phyloP scores from a whole-genome alignment of 345 rosid genomes.

The Populus tremula region DNA sequence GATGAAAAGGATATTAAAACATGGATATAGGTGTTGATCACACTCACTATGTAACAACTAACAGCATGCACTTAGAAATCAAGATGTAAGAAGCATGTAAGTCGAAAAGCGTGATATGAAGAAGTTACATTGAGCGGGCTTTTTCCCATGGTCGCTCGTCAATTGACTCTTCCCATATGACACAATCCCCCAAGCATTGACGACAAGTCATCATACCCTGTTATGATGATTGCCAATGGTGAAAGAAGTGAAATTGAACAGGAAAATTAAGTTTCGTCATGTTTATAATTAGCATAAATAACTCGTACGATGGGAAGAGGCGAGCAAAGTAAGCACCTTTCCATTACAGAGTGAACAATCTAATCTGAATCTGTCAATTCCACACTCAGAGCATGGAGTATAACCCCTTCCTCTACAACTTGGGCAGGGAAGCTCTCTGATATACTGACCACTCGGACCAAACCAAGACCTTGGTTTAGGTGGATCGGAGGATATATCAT shows the following conservation, averaged over 20 bases:
- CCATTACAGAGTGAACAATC: constrained; percentile 80
- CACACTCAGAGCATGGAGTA: constrained; percentile 78
- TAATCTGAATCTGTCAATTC: constrained; percentile 64
- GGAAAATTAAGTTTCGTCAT: background rate
- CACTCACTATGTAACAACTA: background rate
- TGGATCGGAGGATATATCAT: constrained; percentile 32
- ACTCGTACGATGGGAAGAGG: background rate
- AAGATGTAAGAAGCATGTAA: background rate
- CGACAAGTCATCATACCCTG: constrained; percentile 83
- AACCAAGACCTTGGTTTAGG: constrained; percentile 82
- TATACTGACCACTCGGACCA: constrained; percentile 92
- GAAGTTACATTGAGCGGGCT: constrained; percentile 71
- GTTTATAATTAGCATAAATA: background rate
- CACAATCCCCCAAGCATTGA: constrained; percentile 83
- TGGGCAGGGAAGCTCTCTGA: constrained; percentile 90
- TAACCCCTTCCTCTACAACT: constrained; percentile 94
- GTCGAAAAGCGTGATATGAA: background rate
- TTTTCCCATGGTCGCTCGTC: constrained; percentile 96
- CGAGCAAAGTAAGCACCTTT: constrained; percentile 45
- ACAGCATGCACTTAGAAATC: background rate
- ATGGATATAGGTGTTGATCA: background rate
- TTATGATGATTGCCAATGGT: constrained; percentile 4
- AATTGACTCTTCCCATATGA: constrained; percentile 90
- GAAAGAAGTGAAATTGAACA: background rate
- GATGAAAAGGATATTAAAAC: no score